These are phyloP conservation scores for Trametes villosa DNA, from an alignment of 768 basidiomycete genomes.

Conservation along the genomic window DNA sequence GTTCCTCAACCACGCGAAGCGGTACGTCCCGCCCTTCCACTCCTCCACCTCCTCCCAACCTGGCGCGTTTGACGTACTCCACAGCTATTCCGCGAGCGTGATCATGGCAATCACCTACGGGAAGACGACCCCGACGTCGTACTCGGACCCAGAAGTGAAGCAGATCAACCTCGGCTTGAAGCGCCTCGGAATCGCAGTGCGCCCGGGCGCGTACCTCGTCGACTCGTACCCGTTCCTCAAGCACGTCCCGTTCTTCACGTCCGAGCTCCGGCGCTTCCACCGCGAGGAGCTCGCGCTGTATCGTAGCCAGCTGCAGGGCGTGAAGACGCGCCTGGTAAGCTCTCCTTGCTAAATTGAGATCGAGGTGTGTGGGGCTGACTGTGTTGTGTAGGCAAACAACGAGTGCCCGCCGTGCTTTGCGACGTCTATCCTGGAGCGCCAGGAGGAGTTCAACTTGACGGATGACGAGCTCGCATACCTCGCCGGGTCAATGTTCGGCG, in stretches of 20 bases:
- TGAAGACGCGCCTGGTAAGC: slow-evolving; percentile 17
- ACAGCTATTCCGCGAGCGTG: slow-evolving; percentile 44
- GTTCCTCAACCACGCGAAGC: slow-evolving; percentile 39
- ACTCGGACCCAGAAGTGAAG: slow-evolving; percentile 41
- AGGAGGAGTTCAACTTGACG: slow-evolving; percentile 35
- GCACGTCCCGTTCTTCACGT: slow-evolving; percentile 60
- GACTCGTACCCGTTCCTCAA: slow-evolving; percentile 43
- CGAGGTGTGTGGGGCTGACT: too few species aligned
- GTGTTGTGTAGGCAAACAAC: slow-evolving; percentile 29
- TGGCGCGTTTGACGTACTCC: neutral
- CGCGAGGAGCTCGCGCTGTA: slow-evolving; percentile 43
- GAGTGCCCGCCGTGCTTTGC: slow-evolving; percentile 38
- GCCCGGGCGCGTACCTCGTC: slow-evolving; percentile 41
- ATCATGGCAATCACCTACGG: slow-evolving; percentile 46
- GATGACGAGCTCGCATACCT: slow-evolving; percentile 45
- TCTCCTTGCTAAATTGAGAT: neutral
- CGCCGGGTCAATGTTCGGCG: slow-evolving; percentile 48
- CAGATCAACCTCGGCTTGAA: slow-evolving; percentile 39
- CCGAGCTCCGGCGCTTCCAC: slow-evolving; percentile 60
- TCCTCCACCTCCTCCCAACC: too few species aligned
- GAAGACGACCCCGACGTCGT: slow-evolving; percentile 43
- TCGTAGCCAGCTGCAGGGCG: slow-evolving; percentile 33
- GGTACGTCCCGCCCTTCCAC: slow-evolving; percentile 26
- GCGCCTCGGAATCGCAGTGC: slow-evolving; percentile 42
- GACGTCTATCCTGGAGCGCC: slow-evolving; percentile 43